phyloP scores from a whole-genome alignment of 495 filamentous ascomycete genomes.

The Aspergillus mulundensis region DNA sequence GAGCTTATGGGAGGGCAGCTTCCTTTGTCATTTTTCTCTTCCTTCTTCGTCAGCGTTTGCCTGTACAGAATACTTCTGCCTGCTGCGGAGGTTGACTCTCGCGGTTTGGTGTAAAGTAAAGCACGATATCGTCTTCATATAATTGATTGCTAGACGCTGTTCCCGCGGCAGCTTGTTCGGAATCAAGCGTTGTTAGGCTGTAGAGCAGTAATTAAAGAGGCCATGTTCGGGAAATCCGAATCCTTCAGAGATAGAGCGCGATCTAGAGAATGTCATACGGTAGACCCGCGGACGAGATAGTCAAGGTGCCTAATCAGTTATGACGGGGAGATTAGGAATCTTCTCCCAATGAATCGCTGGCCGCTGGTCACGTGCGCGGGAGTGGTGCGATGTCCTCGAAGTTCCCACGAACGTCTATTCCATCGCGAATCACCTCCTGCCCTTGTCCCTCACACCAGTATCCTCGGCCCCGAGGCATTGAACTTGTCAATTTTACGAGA shows the following conservation, averaged over 20 bases:
- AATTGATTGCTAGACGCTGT: constrained; percentile 1
- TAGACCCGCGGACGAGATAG: background rate
- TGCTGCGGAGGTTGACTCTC: constrained; percentile 16
- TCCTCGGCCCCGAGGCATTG: constrained; percentile 20
- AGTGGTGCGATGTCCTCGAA: constrained; percentile 27
- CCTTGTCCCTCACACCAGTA: constrained; percentile 23
- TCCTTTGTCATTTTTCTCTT: constrained; percentile 12
- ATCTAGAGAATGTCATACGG: background rate
- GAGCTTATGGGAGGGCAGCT: constrained; percentile 16
- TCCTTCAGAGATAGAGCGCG: background rate
- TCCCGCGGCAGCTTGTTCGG: background rate
- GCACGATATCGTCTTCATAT: constrained; percentile 19
- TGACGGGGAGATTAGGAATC: constrained; percentile 13
- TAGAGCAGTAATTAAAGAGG: background rate
- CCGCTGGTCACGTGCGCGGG: background rate
- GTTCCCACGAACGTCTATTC: constrained; percentile 33
- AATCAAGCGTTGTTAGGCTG: background rate
- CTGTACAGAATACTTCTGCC: constrained; percentile 29
- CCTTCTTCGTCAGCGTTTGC: constrained; percentile 24
- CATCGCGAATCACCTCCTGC: constrained; percentile 34
- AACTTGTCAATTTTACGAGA: constrained; percentile 22
- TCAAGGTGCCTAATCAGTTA: background rate
- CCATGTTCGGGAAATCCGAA: background rate
- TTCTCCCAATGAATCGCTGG: background rate
- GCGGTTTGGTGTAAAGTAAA: constrained; percentile 24